Percentiles rank a stretch among this genome's conserved stretches.
Conservation (phyloP, 2,329 filamentous ascomycete genomes). For the Aspergillus fijiensis region DNA sequence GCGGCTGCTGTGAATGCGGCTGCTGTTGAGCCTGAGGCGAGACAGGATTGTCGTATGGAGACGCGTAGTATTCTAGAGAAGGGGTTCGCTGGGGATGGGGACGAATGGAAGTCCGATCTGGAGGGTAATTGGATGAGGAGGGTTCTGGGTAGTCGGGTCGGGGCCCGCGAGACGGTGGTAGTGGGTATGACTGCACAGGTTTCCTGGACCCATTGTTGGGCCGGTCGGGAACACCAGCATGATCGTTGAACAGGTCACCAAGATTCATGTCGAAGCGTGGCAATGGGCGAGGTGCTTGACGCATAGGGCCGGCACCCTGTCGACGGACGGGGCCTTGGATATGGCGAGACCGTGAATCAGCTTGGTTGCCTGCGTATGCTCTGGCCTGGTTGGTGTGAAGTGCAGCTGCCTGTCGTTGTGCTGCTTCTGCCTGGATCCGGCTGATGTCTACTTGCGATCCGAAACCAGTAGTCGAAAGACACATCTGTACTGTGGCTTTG, state of each 20-base stretch:
- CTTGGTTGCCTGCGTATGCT: slow-evolving; percentile 11
- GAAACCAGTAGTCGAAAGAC: slow-evolving; percentile 80
- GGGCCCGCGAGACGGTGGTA: not conserved
- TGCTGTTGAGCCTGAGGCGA: slow-evolving; percentile 27
- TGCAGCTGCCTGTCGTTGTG: slow-evolving; percentile 17
- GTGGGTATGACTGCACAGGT: slow-evolving; percentile 29
- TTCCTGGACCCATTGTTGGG: slow-evolving; percentile 31
- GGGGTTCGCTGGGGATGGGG: slow-evolving; percentile 29
- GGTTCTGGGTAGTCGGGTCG: slow-evolving; percentile 26
- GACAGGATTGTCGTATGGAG: slow-evolving; percentile 36
- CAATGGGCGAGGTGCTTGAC: slow-evolving; percentile 44
- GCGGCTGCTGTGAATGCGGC: slow-evolving; percentile 29
- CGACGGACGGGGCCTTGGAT: slow-evolving; percentile 31
- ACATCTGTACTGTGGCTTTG: slow-evolving; percentile 94
- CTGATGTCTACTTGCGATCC: slow-evolving; percentile 49
- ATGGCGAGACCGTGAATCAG: slow-evolving; percentile 25
- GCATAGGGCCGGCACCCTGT: slow-evolving; percentile 27
- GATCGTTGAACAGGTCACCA: slow-evolving; percentile 52
- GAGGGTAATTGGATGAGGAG: slow-evolving; percentile 23
- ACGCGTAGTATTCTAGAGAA: slow-evolving; percentile 33
- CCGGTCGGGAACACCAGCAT: slow-evolving; percentile 37
- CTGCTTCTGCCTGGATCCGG: slow-evolving; percentile 19
- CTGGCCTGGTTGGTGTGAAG: slow-evolving; percentile 15
- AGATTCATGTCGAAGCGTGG: slow-evolving; percentile 61
- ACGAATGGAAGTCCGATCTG: slow-evolving; percentile 23